Base-by-base conservation (phyloP, 2,329 filamentous ascomycete species). In the Trichoderma harzianum region DNA sequence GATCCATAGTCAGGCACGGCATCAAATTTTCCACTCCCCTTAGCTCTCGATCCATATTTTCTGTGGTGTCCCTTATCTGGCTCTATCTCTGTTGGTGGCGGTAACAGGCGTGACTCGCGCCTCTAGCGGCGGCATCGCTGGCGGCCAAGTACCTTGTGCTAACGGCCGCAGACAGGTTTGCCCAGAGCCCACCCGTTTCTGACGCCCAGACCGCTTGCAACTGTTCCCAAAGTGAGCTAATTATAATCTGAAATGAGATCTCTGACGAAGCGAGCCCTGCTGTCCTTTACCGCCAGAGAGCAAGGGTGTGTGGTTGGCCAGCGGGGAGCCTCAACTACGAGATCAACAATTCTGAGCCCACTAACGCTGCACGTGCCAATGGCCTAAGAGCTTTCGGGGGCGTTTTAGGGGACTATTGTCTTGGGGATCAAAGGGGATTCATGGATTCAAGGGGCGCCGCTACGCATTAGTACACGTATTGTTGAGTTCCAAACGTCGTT, bases 1-100 rank as follows among this genome's bases (percentile, higher is more conserved):
- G 67, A 47, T 69, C 67, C 67, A 69, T 69, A 69, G 67, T 69
- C 67, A 51, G 67, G 55, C 67, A 69, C 55, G 55, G 67, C 43
- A 62, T 69, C 67, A 69, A 69, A 69, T 69, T 69, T 69, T 69
- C 67, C 67, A 62, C 57, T 69, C 55, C 39, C 55, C 57, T 58
- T 69, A 26, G 57, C 67, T 21, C 18, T 36, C 32, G 67, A 53
- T 69, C 67, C 67, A 69, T 53, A 53, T 61, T 69, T 69, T 61
- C 55, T 69, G 67, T 62, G 57, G 39, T 69, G 57, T 69, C 66
- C 63, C 64, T 69, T 69, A 69, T 69, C 67, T 28, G 32, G 21
- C 47, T 28, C 30, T 28, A 62, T 62, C 63, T 43, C 8, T 58
- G 32, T 18, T 60, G 39, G 36, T 39, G 55, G 53, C 65, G 55